Evolutionary conservation across 148 eudicot species (phyloP), one percentile per base, ranked within the genome.

Genomic region (Chenopodium quinoa): DNA sequence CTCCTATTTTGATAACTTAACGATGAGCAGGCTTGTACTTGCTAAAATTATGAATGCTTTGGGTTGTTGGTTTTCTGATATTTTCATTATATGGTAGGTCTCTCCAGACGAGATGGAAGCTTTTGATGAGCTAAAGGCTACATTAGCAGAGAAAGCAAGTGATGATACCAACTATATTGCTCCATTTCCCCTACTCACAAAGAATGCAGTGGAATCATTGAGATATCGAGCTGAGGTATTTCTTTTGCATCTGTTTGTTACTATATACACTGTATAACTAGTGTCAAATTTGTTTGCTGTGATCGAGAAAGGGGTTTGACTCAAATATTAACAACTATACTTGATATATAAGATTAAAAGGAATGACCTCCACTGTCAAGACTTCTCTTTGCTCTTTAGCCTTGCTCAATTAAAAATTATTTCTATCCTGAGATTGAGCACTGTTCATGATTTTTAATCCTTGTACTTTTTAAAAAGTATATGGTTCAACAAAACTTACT

Each of bases 211-310:
- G 81, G 99, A 97, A 80, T 90, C 95, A 9, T 86, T 97, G 82
- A 91, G 99, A 22, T 97, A 94, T 86, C 89, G 99, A 83, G 92
- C 98, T 82, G 98, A 94, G 97, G 98, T 94, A 90, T 76, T 58
- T 75, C 27, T 47, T 31, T 63, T 65, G 47, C 58, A 34, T 72
- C 23, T 50, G 3, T 47, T 25, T n/a, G 9, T 50, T 40, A 23
- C 52, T 44, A 20, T 4, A 37, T 37, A 1, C 14, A 10, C 2
- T 67, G 14, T 29, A 31, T 29, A 29, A 31, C 71, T 29, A 67
- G 1, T 31, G 20, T 67, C 32, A 4, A 67, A 27, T 4, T 14
- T 67, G 32, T 29, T 29, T 11, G 17, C 12, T 67, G 37, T 67
- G 17, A 67, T 13, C 3, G 37, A 29, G 20, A 20, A 13, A 3